Evolutionary conservation across 2,329 filamentous ascomycete genomes (phyloP).

Genomic region (Xylariales sp.): DNA sequence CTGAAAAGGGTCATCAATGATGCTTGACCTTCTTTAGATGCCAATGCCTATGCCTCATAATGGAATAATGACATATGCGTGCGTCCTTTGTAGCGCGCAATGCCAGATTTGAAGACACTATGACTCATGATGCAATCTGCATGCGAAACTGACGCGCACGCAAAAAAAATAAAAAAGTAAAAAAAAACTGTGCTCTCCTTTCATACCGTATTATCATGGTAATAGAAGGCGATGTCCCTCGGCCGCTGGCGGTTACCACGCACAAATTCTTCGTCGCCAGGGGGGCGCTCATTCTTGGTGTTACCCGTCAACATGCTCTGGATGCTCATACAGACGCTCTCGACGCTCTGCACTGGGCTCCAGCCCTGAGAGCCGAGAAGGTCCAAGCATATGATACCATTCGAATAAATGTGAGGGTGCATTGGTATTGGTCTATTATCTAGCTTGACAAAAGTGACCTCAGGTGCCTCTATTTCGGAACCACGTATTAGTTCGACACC

Average conservation of each 20-base stretch:
- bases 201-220: constrained; percentile 87
- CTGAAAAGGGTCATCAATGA: neutral
- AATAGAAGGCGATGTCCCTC: constrained; percentile 91
- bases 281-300: constrained; percentile 87
- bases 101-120: constrained; percentile 34
- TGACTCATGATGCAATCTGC: constrained; percentile 13
- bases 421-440: constrained; percentile 81
- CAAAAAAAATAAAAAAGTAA: neutral
- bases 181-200: constrained; percentile 25
- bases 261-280: constrained; percentile 91
- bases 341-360: constrained; percentile 96
- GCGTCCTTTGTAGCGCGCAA: constrained; percentile 25
- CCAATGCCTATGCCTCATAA: constrained; percentile 14
- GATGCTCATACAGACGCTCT: constrained; percentile 95
- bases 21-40: constrained; percentile 6
- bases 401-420: constrained; percentile 97
- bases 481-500: constrained; percentile 26
- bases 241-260: constrained; percentile 81
- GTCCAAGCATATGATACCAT: constrained; percentile 98
- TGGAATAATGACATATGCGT: constrained; percentile 1
- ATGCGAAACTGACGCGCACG: constrained; percentile 11
- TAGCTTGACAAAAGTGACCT: constrained; percentile 85
- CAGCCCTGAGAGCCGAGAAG: constrained; percentile 88
- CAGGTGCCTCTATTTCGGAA: constrained; percentile 78
- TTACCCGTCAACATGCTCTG: constrained; percentile 99